A percentile compares a stretch with the other conserved stretches of the same genome.
phyloP scores from a whole-genome alignment of 345 rosid genomes.

The Corymbia maculata region DNA sequence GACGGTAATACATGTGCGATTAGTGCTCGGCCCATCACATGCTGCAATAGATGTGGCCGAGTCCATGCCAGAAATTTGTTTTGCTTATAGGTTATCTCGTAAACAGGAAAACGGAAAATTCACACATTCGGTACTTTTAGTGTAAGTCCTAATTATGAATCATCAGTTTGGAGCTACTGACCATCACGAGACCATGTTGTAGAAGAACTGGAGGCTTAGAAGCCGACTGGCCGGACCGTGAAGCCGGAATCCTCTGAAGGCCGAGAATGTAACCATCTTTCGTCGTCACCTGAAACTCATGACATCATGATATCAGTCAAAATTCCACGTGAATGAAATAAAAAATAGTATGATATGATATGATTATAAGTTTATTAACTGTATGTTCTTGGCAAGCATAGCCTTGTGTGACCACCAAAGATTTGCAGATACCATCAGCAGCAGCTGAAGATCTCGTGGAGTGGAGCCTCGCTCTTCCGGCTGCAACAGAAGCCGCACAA shows the following conservation, averaged over 20 bases:
- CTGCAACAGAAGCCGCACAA: slow-evolving; percentile 1
- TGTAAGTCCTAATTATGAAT: neutral
- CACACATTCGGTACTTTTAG: neutral
- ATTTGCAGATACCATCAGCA: slow-evolving; percentile 10
- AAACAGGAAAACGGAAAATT: neutral
- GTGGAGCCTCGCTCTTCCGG: slow-evolving; percentile 1
- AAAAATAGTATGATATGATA: neutral
- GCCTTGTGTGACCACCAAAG: slow-evolving; percentile 18
- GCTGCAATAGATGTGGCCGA: neutral
- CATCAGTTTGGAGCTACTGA: neutral
- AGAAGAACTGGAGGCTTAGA: slow-evolving; percentile 40
- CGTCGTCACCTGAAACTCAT: slow-evolving; percentile 30
- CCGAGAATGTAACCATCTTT: slow-evolving; percentile 42
- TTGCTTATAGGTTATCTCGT: neutral
- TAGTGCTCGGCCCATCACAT: neutral
- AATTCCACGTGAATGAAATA: neutral
- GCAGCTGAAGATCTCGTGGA: neutral
- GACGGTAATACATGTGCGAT: neutral
- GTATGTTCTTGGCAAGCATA: slow-evolving; percentile 23
- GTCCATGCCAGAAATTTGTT: neutral
- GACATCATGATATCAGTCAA: neutral
- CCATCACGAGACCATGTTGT: slow-evolving; percentile 37
- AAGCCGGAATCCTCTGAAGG: slow-evolving; percentile 29
- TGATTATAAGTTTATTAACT: neutral
- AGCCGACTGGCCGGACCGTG: slow-evolving; percentile 6